Conservation (phyloP, 805 yeast genomes). For the Cyberlindnera euphorbiae region DNA sequence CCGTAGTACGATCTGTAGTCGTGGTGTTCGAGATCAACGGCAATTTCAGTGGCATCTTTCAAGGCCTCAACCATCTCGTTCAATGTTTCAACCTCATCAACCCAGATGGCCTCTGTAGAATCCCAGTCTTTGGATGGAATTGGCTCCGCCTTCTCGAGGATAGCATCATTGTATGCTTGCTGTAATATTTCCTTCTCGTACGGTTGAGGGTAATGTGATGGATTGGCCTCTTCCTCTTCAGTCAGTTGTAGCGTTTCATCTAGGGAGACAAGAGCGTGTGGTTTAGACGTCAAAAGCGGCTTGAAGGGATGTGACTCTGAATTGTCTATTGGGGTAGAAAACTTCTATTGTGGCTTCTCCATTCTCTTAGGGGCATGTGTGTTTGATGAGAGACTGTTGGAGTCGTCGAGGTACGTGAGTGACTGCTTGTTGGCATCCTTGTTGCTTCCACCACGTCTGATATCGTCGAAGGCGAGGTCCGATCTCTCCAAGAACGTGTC, state of each 20-base stretch:
- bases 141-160: constrained; percentile 44
- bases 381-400: constrained; percentile 16
- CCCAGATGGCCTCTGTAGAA: constrained; percentile 61
- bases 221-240: constrained; percentile 36
- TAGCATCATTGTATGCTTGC: constrained; percentile 61
- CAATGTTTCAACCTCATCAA: constrained; percentile 53
- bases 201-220: constrained; percentile 73
- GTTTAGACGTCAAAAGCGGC: constrained; percentile 70
- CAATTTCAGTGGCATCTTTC: constrained; percentile 54
- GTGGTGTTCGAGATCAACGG: constrained; percentile 95
- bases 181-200: constrained; percentile 68
- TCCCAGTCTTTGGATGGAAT: constrained; percentile 59
- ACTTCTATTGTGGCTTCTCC: constrained; percentile 66
- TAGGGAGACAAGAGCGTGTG: constrained; percentile 56
- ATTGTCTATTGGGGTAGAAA: constrained; percentile 60
- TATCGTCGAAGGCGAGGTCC: constrained; percentile 59
- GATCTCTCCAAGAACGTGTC: constrained; percentile 74
- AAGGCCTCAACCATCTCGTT: constrained; percentile 51
- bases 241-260: constrained; percentile 44
- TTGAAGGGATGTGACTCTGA: constrained; percentile 66
- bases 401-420: constrained; percentile 50
- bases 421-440: constrained; percentile 10
- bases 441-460: constrained; percentile 16
- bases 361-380: constrained; percentile 28
- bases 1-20: constrained; percentile 90